These are phyloP conservation scores for Corniculantispora saksenae DNA, from an alignment of 2,329 filamentous ascomycete genomes.

Conservation along the genomic window DNA sequence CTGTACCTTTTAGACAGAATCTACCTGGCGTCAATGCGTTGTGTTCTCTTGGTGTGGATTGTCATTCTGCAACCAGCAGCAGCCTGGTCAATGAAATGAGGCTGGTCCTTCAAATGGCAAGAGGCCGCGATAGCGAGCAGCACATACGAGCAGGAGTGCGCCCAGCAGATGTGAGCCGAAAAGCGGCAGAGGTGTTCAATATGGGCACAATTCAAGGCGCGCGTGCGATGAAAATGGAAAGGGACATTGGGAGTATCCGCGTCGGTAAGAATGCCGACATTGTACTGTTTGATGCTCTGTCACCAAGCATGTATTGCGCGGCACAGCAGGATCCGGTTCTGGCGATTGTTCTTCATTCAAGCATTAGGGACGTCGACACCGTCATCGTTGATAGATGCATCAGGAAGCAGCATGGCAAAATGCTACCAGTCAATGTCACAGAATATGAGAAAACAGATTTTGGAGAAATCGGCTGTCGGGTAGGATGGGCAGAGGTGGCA, in stretches of 20 bases:
- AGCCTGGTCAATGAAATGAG: slow-evolving; percentile 24
- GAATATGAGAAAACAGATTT: not conserved
- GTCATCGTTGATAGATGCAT: slow-evolving; percentile 52
- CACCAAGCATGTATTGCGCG: slow-evolving; percentile 23
- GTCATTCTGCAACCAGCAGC: slow-evolving; percentile 24
- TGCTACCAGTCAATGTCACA: slow-evolving; percentile 22
- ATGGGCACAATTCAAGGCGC: slow-evolving; percentile 50
- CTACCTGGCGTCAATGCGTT: slow-evolving; percentile 1
- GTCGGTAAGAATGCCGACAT: slow-evolving; percentile 50
- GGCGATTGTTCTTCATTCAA: slow-evolving; percentile 53
- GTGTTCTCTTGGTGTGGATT: slow-evolving; percentile 25
- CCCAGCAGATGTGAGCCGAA: not conserved
- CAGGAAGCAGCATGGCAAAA: slow-evolving; percentile 43
- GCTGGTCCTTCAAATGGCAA: slow-evolving; percentile 22
- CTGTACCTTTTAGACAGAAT: slow-evolving; percentile 25
- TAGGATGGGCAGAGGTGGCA: not conserved
- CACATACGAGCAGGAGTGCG: not conserved
- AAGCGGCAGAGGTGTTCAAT: slow-evolving; percentile 47
- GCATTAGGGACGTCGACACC: slow-evolving; percentile 49
- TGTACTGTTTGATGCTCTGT: slow-evolving; percentile 45
- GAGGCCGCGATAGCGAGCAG: slow-evolving; percentile 22
- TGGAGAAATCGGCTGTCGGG: not conserved
- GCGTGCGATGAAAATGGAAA: slow-evolving; percentile 41
- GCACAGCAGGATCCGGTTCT: slow-evolving; percentile 47
- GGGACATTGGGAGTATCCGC: slow-evolving; percentile 44